Conservation (phyloP, 176 grass and related monocot species). For the Phyllostachys edulis region DNA sequence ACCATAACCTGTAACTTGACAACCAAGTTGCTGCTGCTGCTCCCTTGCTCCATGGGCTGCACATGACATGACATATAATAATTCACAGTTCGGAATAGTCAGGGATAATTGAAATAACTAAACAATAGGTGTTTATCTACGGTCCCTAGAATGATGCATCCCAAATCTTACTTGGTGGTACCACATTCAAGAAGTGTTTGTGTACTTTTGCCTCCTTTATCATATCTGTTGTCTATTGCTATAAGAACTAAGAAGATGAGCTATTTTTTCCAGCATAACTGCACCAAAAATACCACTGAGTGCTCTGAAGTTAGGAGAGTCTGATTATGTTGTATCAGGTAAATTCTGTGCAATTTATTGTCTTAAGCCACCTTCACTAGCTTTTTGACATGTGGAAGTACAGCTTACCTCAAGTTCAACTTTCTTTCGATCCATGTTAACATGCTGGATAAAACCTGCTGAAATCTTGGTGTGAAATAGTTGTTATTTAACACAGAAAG, state of each 20-base stretch:
- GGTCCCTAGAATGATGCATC: not conserved
- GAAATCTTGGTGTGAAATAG: conserved; percentile 7
- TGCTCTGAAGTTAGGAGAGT: conserved; percentile 80
- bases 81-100: not conserved
- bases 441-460: conserved; percentile 8
- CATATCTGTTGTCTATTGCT: not conserved
- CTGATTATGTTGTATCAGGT: conserved; percentile 82
- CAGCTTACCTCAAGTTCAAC: not conserved
- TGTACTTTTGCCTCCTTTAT: not conserved
- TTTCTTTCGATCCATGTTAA: not conserved
- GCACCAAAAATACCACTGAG: conserved; percentile 74
- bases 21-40: too few species aligned
- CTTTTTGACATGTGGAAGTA: conserved; percentile 7
- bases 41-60: too few species aligned
- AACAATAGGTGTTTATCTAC: not conserved
- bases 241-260: conserved; percentile 11
- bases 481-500: not conserved
- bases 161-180: not conserved
- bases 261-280: conserved; percentile 66
- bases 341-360: not conserved
- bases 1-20: too few species aligned
- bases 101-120: conserved; percentile 5
- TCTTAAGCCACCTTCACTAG: not conserved
- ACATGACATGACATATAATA: not conserved
- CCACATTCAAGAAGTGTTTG: not conserved